Percentiles rank a stretch among this genome's conserved stretches.
phyloP scores from a whole-genome alignment of 1,284 basidiomycete species.

The Ceraceosorus bombacis region DNA sequence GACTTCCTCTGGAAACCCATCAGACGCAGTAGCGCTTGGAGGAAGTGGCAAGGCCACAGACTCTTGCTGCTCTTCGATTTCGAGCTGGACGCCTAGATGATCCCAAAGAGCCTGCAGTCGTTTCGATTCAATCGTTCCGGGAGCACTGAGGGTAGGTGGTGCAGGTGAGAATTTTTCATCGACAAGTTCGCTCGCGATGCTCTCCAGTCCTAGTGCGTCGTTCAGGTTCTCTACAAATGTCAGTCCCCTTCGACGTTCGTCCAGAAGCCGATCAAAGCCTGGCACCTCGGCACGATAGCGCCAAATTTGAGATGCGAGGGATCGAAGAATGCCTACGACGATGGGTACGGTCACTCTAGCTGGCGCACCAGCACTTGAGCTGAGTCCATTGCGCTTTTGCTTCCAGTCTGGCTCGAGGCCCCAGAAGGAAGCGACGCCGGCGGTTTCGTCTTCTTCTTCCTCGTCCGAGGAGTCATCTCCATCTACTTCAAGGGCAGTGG shows the following conservation, averaged over 20 bases:
- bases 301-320: slow-evolving; percentile 56
- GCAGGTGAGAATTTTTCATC: too few species aligned
- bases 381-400: background rate
- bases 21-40: background rate
- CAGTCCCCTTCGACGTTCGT: slow-evolving; percentile 78
- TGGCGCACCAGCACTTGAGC: background rate
- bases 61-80: background rate
- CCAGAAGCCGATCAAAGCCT: slow-evolving; percentile 73
- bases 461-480: slow-evolving; percentile 51
- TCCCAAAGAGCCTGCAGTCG: slow-evolving; percentile 5
- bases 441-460: slow-evolving; percentile 57
- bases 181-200: too few species aligned
- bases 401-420: background rate
- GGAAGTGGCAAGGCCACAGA: background rate
- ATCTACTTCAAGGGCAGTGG: background rate
- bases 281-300: slow-evolving; percentile 64
- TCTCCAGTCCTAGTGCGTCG: slow-evolving; percentile 56
- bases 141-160: background rate
- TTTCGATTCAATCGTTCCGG: slow-evolving; percentile 3
- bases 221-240: slow-evolving; percentile 86
- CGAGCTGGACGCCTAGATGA: background rate
- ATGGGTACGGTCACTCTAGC: slow-evolving; percentile 7
- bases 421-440: slow-evolving; percentile 8
- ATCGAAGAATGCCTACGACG: slow-evolving; percentile 23
- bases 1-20: background rate